Base-by-base conservation (phyloP, 2,329 filamentous ascomycete species). In the Alternaria conjuncta region DNA sequence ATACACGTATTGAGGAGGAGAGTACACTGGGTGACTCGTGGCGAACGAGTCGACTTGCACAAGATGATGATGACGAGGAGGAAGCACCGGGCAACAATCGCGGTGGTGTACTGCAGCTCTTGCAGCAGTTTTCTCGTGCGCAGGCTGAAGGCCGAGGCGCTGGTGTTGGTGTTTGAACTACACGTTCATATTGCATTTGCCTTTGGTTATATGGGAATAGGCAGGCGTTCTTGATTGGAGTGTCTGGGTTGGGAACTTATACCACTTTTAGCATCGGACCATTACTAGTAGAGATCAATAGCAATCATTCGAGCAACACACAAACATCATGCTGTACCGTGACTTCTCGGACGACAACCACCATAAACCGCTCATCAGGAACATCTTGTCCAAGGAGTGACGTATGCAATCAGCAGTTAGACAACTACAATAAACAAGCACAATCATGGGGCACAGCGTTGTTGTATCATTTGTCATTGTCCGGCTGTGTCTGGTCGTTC, bases 51-150 rank as follows among this genome's bases (percentile, higher is more conserved):
- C 73, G 68, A 58, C 77, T 80, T 12, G 80, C 77, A 56, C 68
- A 82, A 21, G 83, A 81, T 21, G 85, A 85, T 8, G 82, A 84
- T 25, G 82, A 85, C 2, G 82, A 85, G 55, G 82, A 85, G 8
- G 82, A 85, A 18, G 81, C 61, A 12, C 63, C 78, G 9, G 82
- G 81, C 0, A 75, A 75, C 30, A 80, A 73, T 32, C 84, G 84
- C 5, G 84, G 83, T 3, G 89, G 89, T 3, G 89, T 91, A 6
- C 77, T 92, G 61, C 89, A 89, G 9, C 77, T 92, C 68, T 82
- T 92, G 60, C 87, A 89, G 74, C 88, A 92, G 72, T 91, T 91
- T 71, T 87, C 89, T 65, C 88, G 87, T 78, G 88, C 86, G 41
- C 86, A 88, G 66, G 84, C 83, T 25, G 84, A 85, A 63, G 84